Evolutionary conservation across 768 basidiomycete species (phyloP), one percentile per base, ranked within the genome.

Genomic region (Paxillus involutus): DNA sequence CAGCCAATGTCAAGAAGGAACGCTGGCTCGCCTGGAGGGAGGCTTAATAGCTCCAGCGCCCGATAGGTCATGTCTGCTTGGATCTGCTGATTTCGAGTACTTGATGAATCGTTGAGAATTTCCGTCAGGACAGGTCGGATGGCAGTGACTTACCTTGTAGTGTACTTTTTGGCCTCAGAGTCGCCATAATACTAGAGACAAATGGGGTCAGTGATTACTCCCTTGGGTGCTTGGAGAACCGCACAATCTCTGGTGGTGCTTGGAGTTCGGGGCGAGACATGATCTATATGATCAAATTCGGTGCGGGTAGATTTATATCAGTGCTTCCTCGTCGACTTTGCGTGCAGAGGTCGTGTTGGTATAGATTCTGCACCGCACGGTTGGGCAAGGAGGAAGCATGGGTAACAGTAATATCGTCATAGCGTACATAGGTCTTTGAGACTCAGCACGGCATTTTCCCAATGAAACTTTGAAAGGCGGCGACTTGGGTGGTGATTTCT

Each of bases 51-150:
- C 69, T 98, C 97, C 33, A 99, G 75, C 2, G 95, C 95, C 60
- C 97, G 83, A 62, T 94, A 91, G 14, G 97, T 97, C 97, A 99
- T 98, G 58, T 95, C 88, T 10, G 94, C 89, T 67, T 99, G 97
- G 56, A 99, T 94, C 68, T 89, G 87, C 70, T 98, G 95, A 64
- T 96, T 93, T 49, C 97, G 94, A 30, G 95, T 86, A 74, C 94
- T 97, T 56, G 45, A 35, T 51, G 45, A 44, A 59, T 61, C 53
- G 56, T 67, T 51, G n/a, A 44, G 17, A 19, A 24, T 12, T 5
- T 45, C 24, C 37, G 7, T 32, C 14, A 9, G 0, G 8, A 39
- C 47, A n/a, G 51, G 17, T 44, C 51, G 8, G 45, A 50, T 37
- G 44, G 33, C 17, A 29, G 45, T 32, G 26, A 68, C 79, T 51